These are phyloP conservation scores for Debaryomyces tyrocola DNA, from an alignment of 805 yeast genomes.

Conservation along the genomic window DNA sequence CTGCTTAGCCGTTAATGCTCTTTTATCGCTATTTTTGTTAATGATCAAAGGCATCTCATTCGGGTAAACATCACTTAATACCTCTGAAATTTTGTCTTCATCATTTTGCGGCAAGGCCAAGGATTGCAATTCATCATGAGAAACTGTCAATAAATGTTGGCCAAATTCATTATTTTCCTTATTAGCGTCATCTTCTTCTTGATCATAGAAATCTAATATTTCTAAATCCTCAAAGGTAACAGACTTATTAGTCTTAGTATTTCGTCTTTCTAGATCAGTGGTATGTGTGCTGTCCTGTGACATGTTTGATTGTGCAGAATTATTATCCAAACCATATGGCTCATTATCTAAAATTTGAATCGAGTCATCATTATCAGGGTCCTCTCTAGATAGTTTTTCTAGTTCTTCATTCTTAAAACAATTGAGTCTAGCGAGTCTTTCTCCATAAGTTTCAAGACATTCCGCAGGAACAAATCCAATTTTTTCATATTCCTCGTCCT, in stretches of 20 bases:
- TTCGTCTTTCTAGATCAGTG: not conserved
- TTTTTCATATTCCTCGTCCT: slow-evolving; percentile 55
- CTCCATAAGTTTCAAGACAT: slow-evolving; percentile 86
- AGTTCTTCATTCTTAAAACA: slow-evolving; percentile 87
- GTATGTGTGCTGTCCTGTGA: not conserved
- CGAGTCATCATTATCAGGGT: not conserved
- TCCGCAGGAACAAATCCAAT: slow-evolving; percentile 98
- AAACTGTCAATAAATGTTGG: slow-evolving; percentile 18
- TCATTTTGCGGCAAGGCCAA: slow-evolving; percentile 9
- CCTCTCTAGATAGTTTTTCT: slow-evolving; percentile 31
- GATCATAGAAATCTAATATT: slow-evolving; percentile 23
- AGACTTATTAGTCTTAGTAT: slow-evolving; percentile 22
- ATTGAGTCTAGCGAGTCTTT: slow-evolving; percentile 86
- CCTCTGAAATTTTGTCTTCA: slow-evolving; percentile 40
- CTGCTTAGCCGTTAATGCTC: not conserved
- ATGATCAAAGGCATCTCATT: slow-evolving; percentile 34
- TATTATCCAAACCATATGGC: not conserved
- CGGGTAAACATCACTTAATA: slow-evolving; percentile 41
- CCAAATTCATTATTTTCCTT: slow-evolving; percentile 12
- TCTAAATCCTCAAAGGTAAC: slow-evolving; percentile 42
- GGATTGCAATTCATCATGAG: slow-evolving; percentile 16
- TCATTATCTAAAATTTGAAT: not conserved
- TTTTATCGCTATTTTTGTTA: slow-evolving; percentile 19
- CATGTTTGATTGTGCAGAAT: not conserved
- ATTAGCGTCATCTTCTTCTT: slow-evolving; percentile 9